These are phyloP conservation scores for Pulveroboletus frians DNA, from an alignment of 768 basidiomycete genomes.

Conservation along the genomic window DNA sequence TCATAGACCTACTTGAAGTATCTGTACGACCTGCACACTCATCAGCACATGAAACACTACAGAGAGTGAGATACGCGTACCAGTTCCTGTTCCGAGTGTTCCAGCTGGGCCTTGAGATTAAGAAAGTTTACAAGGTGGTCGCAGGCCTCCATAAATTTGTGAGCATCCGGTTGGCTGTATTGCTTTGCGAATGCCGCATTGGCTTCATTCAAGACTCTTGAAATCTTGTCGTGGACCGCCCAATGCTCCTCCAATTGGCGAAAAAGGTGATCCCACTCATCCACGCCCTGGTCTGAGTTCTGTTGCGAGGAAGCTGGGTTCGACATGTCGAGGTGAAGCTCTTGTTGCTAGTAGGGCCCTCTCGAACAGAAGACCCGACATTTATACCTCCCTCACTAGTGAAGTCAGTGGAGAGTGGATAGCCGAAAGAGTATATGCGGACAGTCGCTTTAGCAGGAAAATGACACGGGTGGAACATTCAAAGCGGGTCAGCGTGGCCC, in stretches of 20 bases:
- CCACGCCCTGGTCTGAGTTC: neutral
- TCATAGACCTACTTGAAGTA: conserved; percentile 15
- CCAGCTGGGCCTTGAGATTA: neutral
- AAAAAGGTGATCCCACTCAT: conserved; percentile 1
- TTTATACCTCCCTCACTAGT: conserved; percentile 9
- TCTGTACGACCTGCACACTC: conserved; percentile 11
- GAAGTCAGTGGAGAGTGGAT: neutral
- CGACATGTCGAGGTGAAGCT: conserved; percentile 10
- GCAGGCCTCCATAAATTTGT: conserved; percentile 7
- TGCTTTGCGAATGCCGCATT: conserved; percentile 14
- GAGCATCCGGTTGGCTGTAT: conserved; percentile 9
- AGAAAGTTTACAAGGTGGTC: conserved; percentile 11
- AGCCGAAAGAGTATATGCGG: neutral
- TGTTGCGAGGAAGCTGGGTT: neutral
- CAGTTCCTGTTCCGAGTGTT: conserved; percentile 5
- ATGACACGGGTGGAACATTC: neutral
- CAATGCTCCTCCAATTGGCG: neutral
- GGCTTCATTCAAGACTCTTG: conserved; percentile 5
- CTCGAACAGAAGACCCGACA: neutral
- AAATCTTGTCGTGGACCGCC: neutral
- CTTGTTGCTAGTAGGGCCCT: neutral
- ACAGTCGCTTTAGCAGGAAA: neutral
- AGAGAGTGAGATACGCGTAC: conserved; percentile 2
- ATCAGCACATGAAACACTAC: conserved; percentile 1
- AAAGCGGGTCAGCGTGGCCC: neutral